Evolutionary conservation across 306 rosid species (phyloP), one percentile per base, ranked within the genome.

Genomic region (Fagus sylvatica): DNA sequence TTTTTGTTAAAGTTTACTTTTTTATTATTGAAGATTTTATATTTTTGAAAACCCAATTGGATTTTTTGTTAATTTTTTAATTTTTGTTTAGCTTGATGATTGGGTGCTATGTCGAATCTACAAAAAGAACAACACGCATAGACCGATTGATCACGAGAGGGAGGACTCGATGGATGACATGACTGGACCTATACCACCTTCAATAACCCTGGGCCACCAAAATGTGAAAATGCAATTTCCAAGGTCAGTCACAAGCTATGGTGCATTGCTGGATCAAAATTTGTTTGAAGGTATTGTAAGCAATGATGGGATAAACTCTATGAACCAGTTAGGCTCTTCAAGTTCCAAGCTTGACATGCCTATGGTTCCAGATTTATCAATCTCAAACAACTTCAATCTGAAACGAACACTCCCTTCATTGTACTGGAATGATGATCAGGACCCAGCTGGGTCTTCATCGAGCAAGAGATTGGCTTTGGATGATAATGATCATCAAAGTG

Each of bases 21-120:
- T 30, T 22, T 30, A 60, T 60, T 60, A 39, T 37, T 8, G 37
- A 60, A 1, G 13, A 17, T 28, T 19, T 16, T 12, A 33, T 30
- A n/a, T 46, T 46, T 46, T 46, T 11, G 19, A 69, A 42, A 69
- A 16, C 13, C 4, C 30, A 60, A 42, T 77, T 77, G 66, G 10
- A 55, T 71, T 59, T 9, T 5, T 73, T 28, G 6, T 55, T 46
- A 6, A 6, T 56, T 60, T 19, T 49, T 37, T 41, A n/a, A 19
- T 6, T 33, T 55, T 8, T 51, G 3, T 3, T 59, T 77, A 95
- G 98, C 93, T 93, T 43, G 98, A 95, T 69, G 98, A 93, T 80
- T 95, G 98, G 97, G 98, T 95, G 61, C 71, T 95, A 30, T 95
- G 98, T 84, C 97, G 98, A 79, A 95, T 95, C 77, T 95, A 92